Base-by-base conservation (phyloP, 73 alveolate species). In the Effrenium voratum region DNA sequence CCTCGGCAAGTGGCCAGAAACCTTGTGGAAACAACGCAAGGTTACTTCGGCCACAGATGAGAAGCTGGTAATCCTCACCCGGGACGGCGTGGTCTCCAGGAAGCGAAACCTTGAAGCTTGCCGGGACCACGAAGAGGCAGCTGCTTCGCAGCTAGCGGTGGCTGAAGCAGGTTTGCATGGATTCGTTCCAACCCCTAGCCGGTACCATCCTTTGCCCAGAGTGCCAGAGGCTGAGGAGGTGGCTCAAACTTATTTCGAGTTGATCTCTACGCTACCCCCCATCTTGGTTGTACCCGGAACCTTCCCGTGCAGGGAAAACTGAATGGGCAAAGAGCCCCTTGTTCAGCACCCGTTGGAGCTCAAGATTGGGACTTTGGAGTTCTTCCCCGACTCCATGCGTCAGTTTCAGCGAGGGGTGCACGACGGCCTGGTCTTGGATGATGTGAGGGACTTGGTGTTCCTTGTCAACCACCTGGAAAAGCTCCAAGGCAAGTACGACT, bases 291-390 rank as follows among this genome's bases (percentile, higher is more conserved):
- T n/a, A n/a, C n/a, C 28, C 28, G 72, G 72, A 22, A 30, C n/a
- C 80, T 30, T 68, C 80, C 41, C 80, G 80, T 19, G 12, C 80
- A 12, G 80, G 80, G 41, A 68, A 68, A 32, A 68, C 80, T 68
- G 80, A 68, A 34, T 68, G 80, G 80, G 80, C 80, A 28, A 68
- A 68, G 41, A 68, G 80, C 26, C 41, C 26, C 22, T 68, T n/a
- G n/a, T 68, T 36, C 36, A 68, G 26, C 36, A 68, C 16, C 80
- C 80, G 0, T 68, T 68, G 80, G 80, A 68, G 41, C 41, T 68
- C 44, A 68, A 68, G 41, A 68, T 68, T 36, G 80, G 80, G 41
- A 34, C 80, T 32, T 68, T 68, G 41, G 45, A 68, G 41, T 68
- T 68, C 80, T 68, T 68, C 41, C 80, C 80, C 22, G 80, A 68